These are phyloP conservation scores for Ilyonectria destructans DNA, from an alignment of 2,329 filamentous ascomycete species.

Conservation along the genomic window DNA sequence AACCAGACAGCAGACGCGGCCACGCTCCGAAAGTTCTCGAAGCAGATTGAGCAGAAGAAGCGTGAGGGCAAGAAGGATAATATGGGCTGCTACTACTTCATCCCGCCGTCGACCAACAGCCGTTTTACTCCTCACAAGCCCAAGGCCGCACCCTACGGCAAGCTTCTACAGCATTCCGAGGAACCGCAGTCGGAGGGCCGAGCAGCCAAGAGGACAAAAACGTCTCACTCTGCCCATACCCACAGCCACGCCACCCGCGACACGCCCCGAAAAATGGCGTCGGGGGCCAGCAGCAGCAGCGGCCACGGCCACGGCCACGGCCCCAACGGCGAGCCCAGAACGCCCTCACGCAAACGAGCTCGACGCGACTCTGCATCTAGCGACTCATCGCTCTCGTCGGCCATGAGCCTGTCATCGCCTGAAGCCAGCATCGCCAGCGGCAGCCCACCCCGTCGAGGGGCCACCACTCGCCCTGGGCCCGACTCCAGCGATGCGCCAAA, in stretches of 20 bases:
- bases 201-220: conserved; percentile 58
- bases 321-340: conserved; percentile 49
- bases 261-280: conserved; percentile 48
- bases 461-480: conserved; percentile 44
- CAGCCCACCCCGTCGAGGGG: conserved; percentile 51
- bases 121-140: conserved; percentile 62
- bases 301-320: neutral
- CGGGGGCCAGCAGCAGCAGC: conserved; percentile 23
- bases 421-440: conserved; percentile 51
- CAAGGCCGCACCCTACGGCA: conserved; percentile 65
- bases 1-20: conserved; percentile 70
- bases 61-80: conserved; percentile 70
- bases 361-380: conserved; percentile 59
- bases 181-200: conserved; percentile 45
- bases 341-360: conserved; percentile 55
- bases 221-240: conserved; percentile 46
- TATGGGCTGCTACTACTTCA: conserved; percentile 69
- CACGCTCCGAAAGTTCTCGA: conserved; percentile 67
- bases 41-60: conserved; percentile 69
- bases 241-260: conserved; percentile 44
- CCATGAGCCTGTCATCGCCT: conserved; percentile 59
- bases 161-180: conserved; percentile 59
- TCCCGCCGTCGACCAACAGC: conserved; percentile 62
- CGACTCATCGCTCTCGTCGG: conserved; percentile 62
- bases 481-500: conserved; percentile 57